Evolutionary conservation across 2,329 filamentous ascomycete genomes (phyloP), one percentile per base, ranked within the genome.

Genomic region (Incumbomyces lentus): DNA sequence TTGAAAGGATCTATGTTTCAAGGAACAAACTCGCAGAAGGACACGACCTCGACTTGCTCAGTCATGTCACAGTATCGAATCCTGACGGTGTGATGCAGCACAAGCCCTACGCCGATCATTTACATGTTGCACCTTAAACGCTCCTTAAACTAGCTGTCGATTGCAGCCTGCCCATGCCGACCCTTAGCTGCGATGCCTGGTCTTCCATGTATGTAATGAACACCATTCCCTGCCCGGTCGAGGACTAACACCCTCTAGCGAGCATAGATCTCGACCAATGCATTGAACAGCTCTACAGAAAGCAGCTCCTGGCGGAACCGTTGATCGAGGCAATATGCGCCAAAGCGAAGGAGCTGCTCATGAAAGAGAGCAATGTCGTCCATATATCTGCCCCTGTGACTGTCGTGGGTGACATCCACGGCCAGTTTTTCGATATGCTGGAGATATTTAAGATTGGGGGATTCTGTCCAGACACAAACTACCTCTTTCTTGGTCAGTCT

Each of bases 301-400:
- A 95, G 66, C 92, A 96, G 67, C 79, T 98, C 50, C 79, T 98
- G 49, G 89, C 92, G 60, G 92, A 98, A 69, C 95, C 90, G 35
- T 89, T 98, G 56, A 90, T 98, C 67, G 92, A 98, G 71, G 92
- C 92, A 60, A 90, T 98, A 79, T 98, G 92, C 72, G 89, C 92
- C 66, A 98, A 98, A 68, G 92, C 93, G 17, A 98, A 98, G 64
- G 92, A 98, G 72, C 75, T 98, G 58, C 77, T 98, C 58, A 98
- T 98, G 92, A 90, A 93, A 64, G 92, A 98, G 79, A 96, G 90
- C 77, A 98, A 98, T 69, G 92, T 98, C 52, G 92, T 98, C 50
- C 92, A 98, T 66, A 93, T 98, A 52, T 81, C 81, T 58, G 89
- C 92, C 29, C 92, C 92, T 1, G 87, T 98, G 49, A 98, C 92